A percentile compares a stretch with the other conserved stretches of the same genome.
Conservation (phyloP, 2,329 filamentous ascomycete species). For the Chrysoporthe puriensis region DNA sequence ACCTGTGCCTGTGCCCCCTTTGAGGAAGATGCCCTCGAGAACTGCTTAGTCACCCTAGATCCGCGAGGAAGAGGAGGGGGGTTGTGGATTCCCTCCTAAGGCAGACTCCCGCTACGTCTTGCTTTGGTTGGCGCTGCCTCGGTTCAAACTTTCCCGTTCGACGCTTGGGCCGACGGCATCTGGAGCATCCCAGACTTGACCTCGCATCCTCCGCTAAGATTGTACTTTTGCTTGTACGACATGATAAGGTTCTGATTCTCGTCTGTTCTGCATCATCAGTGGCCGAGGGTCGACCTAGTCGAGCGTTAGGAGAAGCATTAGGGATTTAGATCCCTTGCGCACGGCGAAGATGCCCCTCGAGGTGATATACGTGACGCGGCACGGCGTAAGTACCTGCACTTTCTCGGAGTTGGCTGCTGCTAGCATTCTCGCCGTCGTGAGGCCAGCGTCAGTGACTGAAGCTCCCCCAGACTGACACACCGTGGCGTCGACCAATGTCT, state of each 20-base stretch:
- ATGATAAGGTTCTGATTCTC: neutral
- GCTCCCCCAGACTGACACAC: constrained; percentile 9
- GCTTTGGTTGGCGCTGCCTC: constrained; percentile 4
- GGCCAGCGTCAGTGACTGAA: constrained; percentile 1
- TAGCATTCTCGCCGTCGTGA: neutral
- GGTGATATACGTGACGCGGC: constrained; percentile 73
- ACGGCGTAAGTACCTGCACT: constrained; percentile 63
- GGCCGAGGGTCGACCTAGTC: neutral
- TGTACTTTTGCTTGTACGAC: constrained; percentile 2
- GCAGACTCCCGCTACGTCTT: neutral
- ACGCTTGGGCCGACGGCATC: no score
- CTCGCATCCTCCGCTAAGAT: neutral
- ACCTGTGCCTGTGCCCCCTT: no score
- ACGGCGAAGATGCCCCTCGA: constrained; percentile 62
- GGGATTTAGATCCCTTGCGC: neutral
- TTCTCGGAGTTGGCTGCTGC: constrained; percentile 22
- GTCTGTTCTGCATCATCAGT: neutral
- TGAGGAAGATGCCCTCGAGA: neutral
- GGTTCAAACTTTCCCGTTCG: neutral
- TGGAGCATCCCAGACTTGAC: neutral
- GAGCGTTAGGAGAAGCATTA: neutral
- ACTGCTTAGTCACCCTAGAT: constrained; percentile 1
- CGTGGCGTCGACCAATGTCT: constrained; percentile 11
- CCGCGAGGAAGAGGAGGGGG: no score
- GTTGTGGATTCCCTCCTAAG: no score